phyloP scores from a whole-genome alignment of 768 basidiomycete species.

The Crucibulum laeve region DNA sequence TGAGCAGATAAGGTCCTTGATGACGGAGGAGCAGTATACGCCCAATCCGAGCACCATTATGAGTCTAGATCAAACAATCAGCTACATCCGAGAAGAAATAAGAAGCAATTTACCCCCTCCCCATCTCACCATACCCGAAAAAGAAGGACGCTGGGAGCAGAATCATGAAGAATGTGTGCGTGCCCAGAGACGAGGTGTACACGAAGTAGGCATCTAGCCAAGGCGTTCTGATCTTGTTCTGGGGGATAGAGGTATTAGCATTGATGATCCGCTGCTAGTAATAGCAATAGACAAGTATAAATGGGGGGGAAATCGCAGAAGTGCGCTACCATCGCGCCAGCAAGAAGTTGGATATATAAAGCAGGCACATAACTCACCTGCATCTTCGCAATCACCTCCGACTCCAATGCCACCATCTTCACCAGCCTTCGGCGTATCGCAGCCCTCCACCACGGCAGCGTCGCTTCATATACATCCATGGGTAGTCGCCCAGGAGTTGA shows the following conservation, averaged over 20 bases:
- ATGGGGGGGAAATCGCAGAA: background rate
- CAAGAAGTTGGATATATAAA: background rate
- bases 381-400: slow-evolving; percentile 54
- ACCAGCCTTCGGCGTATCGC: slow-evolving; percentile 52
- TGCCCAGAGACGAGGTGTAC: slow-evolving; percentile 74
- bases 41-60: slow-evolving; percentile 70
- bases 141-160: slow-evolving; percentile 84
- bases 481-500: slow-evolving; percentile 23
- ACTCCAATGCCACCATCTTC: slow-evolving; percentile 52
- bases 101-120: slow-evolving; percentile 56
- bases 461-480: slow-evolving; percentile 59
- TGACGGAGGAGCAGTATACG: slow-evolving; percentile 81
- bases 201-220: slow-evolving; percentile 81
- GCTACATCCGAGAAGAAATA: background rate
- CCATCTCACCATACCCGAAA: slow-evolving; percentile 74
- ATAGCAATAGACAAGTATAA: background rate
- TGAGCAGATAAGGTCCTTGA: slow-evolving; percentile 88
- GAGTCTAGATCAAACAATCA: slow-evolving; percentile 35
- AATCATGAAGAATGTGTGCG: slow-evolving; percentile 93
- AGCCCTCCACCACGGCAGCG: slow-evolving; percentile 63
- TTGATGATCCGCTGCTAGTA: background rate
- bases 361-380: slow-evolving; percentile 42
- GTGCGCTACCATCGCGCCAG: background rate
- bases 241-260: slow-evolving; percentile 4
- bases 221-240: slow-evolving; percentile 55